A percentile compares a stretch with the other conserved stretches of the same genome.
These are phyloP conservation scores for Mucor irregularis DNA, from an alignment of 371 early-diverging fungal species.

Conservation along the genomic window DNA sequence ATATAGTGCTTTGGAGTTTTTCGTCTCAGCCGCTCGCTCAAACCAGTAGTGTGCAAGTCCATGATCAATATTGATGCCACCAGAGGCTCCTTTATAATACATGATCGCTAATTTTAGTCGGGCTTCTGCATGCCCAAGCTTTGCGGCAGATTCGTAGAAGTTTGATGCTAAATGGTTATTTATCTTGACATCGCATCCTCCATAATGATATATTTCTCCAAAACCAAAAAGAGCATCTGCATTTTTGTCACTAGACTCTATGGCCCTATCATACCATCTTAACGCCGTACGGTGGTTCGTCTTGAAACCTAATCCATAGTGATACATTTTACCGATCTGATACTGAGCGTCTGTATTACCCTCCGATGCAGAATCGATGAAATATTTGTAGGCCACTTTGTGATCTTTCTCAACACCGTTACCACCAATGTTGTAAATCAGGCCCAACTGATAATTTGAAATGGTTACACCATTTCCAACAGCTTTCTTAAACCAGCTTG, in stretches of 20 bases:
- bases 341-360: slow-evolving; percentile 62
- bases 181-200: too few relatives aligned
- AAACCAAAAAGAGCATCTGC: slow-evolving; percentile 80
- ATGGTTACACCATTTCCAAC: too few relatives aligned
- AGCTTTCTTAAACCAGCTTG: slow-evolving; percentile 78
- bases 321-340: slow-evolving; percentile 80
- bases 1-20: too few relatives aligned
- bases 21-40: slow-evolving; percentile 63
- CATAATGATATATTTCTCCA: slow-evolving; percentile 83
- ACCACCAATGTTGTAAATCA: slow-evolving; percentile 76
- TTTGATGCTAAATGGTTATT: too few relatives aligned
- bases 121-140: too few relatives aligned
- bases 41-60: slow-evolving; percentile 74
- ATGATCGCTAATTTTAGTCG: too few relatives aligned
- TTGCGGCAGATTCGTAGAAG: too few relatives aligned
- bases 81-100: too few relatives aligned
- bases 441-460: slow-evolving; percentile 71
- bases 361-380: slow-evolving; percentile 65
- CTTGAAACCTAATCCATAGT: slow-evolving; percentile 70
- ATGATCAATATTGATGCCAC: slow-evolving; percentile 44
- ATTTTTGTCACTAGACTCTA: slow-evolving; percentile 70
- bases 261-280: slow-evolving; percentile 65
- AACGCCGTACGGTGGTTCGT: slow-evolving; percentile 67
- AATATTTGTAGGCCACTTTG: slow-evolving; percentile 55
- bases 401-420: slow-evolving; percentile 62